Percentiles rank a stretch among this genome's conserved stretches.
phyloP scores from a whole-genome alignment of 495 filamentous ascomycete genomes.

The Recurvomyces mirabilis region DNA sequence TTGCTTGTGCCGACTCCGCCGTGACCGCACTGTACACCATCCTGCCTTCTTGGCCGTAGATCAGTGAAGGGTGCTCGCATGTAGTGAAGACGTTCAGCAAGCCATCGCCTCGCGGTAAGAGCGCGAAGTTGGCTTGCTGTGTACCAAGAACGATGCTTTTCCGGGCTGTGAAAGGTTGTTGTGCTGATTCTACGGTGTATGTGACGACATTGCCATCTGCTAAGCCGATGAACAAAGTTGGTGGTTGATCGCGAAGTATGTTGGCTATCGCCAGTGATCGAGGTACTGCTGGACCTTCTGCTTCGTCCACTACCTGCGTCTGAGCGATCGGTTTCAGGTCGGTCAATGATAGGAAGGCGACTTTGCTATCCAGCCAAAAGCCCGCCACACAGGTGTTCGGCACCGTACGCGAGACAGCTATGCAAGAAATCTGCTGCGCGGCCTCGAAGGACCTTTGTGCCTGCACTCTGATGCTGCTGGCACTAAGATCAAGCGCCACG shows the following conservation, averaged over 20 bases:
- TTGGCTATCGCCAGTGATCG: constrained; percentile 69
- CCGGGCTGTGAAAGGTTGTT: constrained; percentile 51
- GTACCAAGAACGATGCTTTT: constrained; percentile 81
- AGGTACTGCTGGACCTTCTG: constrained; percentile 57
- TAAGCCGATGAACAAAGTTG: constrained; percentile 85
- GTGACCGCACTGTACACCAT: constrained; percentile 95
- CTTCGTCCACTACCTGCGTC: constrained; percentile 41
- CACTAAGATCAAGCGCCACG: constrained; percentile 52
- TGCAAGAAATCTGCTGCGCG: constrained; percentile 67
- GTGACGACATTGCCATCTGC: constrained; percentile 87
- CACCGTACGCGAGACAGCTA: constrained; percentile 50
- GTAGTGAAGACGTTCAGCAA: constrained; percentile 77
- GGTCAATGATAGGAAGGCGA: constrained; percentile 57
- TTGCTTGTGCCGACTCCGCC: constrained; percentile 65
- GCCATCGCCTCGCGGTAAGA: constrained; percentile 52
- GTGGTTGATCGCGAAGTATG: constrained; percentile 49
- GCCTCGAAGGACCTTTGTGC: constrained; percentile 43
- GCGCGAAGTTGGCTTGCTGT: constrained; percentile 66
- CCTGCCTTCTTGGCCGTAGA: constrained; percentile 77
- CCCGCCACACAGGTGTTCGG: constrained; percentile 57
- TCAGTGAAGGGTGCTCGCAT: constrained; percentile 85
- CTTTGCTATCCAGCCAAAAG: constrained; percentile 67
- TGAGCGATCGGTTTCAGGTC: constrained; percentile 52
- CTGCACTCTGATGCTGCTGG: constrained; percentile 40
- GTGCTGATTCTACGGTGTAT: constrained; percentile 54